Evolutionary conservation across 140 eudicot genomes (phyloP).

Genomic region (Oenanthe javanica): DNA sequence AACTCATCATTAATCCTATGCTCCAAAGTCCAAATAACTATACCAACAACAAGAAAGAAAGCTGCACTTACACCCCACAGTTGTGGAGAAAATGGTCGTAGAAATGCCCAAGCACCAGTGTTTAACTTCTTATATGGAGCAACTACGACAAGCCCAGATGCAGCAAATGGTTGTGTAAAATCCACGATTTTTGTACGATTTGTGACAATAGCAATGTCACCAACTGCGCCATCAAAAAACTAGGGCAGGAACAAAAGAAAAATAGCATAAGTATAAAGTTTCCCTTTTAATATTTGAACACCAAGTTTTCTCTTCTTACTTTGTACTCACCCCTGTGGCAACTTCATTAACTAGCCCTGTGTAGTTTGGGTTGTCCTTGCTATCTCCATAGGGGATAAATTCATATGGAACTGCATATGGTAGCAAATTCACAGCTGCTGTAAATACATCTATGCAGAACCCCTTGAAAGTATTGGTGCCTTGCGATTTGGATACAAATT

Average conservation of each 20-base stretch:
- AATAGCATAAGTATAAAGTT: not conserved
- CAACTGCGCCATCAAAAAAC: conserved; percentile 30
- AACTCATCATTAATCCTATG: conserved; percentile 58
- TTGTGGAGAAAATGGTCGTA: conserved; percentile 22
- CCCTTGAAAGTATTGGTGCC: conserved; percentile 72
- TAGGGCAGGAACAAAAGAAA: not conserved
- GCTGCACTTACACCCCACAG: conserved; percentile 40
- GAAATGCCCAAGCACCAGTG: conserved; percentile 25
- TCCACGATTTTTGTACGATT: conserved; percentile 25
- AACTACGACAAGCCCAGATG: conserved; percentile 20
- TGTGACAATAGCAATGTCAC: conserved; percentile 29
- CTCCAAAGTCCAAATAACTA: conserved; percentile 56
- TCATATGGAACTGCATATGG: conserved; percentile 91
- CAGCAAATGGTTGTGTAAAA: conserved; percentile 26
- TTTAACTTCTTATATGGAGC: conserved; percentile 19
- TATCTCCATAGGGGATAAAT: conserved; percentile 76
- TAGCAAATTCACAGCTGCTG: conserved; percentile 74
- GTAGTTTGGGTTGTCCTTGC: conserved; percentile 68
- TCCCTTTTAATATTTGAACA: not conserved
- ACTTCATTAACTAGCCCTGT: conserved; percentile 52
- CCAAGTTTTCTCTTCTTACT: not conserved
- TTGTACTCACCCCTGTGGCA: conserved; percentile 67
- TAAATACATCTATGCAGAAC: conserved; percentile 82
- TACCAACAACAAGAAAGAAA: conserved; percentile 33
- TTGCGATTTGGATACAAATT: conserved; percentile 68